Conservation (phyloP, 768 basidiomycete genomes). For the Leccinellum albellum region DNA sequence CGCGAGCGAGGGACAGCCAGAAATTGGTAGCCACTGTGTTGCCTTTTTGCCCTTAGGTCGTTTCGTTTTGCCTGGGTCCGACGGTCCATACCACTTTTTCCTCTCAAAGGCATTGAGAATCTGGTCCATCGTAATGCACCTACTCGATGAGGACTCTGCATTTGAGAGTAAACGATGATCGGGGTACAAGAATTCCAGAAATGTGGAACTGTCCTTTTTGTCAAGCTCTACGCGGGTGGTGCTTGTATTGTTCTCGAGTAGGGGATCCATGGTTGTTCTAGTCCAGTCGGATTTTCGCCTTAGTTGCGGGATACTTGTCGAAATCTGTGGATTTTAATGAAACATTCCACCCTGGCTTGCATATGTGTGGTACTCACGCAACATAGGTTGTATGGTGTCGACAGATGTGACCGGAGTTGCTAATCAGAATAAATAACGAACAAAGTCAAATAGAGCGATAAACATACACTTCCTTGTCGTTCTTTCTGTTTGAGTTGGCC, state of each 20-base stretch:
- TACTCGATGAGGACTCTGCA: no score
- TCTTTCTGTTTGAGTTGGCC: not conserved
- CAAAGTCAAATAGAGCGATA: not conserved
- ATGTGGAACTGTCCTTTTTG: not conserved
- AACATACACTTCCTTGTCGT: not conserved
- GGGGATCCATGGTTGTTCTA: not conserved
- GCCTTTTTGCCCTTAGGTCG: no score
- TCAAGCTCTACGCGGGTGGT: not conserved
- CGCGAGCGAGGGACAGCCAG: no score
- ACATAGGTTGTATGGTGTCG: not conserved
- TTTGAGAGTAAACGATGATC: not conserved
- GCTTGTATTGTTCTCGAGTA: not conserved
- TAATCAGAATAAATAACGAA: not conserved
- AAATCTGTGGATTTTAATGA: not conserved
- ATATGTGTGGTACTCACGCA: not conserved
- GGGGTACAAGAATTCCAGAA: constrained; percentile 1
- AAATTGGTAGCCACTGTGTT: no score
- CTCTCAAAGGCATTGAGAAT: no score
- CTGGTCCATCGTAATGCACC: no score
- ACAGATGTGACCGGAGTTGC: not conserved
- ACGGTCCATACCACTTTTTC: no score
- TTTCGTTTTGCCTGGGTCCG: no score
- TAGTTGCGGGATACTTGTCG: not conserved
- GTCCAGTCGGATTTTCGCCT: constrained; percentile 1
- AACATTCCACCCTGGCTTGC: not conserved